These are phyloP conservation scores for Carex littledalei DNA, from an alignment of 176 grass and related monocot genomes.

Conservation along the genomic window DNA sequence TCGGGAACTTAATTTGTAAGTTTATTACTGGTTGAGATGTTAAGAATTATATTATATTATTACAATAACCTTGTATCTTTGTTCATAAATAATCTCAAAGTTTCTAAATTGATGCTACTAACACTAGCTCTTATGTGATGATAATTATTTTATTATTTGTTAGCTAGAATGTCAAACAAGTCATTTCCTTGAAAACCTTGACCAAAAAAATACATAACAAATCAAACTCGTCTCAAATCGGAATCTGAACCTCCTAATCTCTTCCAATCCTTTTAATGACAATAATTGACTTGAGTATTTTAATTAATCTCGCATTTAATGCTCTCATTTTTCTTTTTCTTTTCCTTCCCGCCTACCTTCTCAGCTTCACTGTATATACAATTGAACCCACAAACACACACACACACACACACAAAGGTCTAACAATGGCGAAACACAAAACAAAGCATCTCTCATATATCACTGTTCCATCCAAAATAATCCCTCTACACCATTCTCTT, in stretches of 20 bases:
- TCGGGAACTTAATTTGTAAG: too few species aligned
- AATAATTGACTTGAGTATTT: conserved; percentile 1
- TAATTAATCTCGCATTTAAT: conserved; percentile 21
- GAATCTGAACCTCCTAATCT: neutral
- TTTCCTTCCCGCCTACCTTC: conserved; percentile 14
- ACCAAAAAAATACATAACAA: neutral
- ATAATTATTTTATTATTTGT: too few species aligned
- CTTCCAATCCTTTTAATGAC: neutral
- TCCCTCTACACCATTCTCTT: conserved; percentile 20
- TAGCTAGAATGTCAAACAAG: neutral
- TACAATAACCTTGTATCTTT: too few species aligned
- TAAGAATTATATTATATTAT: too few species aligned
- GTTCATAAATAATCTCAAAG: too few species aligned
- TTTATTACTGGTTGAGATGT: too few species aligned
- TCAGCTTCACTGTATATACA: neutral
- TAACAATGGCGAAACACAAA: conserved; percentile 27
- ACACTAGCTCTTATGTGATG: too few species aligned
- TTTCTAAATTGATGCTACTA: too few species aligned
- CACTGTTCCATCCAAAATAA: conserved; percentile 30
- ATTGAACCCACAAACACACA: neutral
- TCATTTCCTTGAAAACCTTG: neutral
- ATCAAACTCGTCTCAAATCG: neutral
- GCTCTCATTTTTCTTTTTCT: neutral
- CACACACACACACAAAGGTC: neutral
- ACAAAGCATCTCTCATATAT: conserved; percentile 31